Base-by-base conservation (phyloP, 129 eudicot genomes). In the Apium graveolens region DNA sequence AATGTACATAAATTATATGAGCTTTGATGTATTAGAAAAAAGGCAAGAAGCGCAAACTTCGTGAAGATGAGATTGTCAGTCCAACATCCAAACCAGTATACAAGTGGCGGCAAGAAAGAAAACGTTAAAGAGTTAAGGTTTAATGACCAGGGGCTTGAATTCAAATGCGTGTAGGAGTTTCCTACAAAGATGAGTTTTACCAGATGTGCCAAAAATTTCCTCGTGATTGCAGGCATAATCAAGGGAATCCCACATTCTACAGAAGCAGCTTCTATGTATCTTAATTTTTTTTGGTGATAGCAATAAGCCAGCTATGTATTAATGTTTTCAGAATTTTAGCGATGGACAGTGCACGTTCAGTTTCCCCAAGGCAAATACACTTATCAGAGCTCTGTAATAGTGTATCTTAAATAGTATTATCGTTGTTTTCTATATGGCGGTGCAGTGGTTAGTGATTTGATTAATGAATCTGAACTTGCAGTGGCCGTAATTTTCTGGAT, bases 31-130 rank as follows among this genome's bases (percentile, higher is more conserved):
- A 82, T 37, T 88, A 93, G 98, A 93, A 93, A 86, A 90, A 87
- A 76, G 98, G 98, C 70, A 87, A 83, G 84, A 93, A 93, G 77
- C 86, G 98, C 62, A 90, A 87, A 68, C 83, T 93, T 73, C 92
- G 95, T 53, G 98, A 93, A 82, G 97, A 93, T 74, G 98, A 93
- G 83, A 82, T 93, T 49, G 91, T 84, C 26, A 60, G 78, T 44
- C 97, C 98, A 43, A 84, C 91, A 63, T 75, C 90, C 70, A 80
- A 81, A 81, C 90, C 97, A 0, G 92, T 89, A 31, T 93, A 84
- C 87, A 93, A 91, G 83, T 93, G 98, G 98, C 86, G 87, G 45
- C 81, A 88, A 10, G 97, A 93, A 69, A 87, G 98, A 3, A 93
- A 91, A 77, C 89, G 91, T 29, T 93, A 85, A 87, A 84, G 70